These are phyloP conservation scores for Entrophospora sp. DNA, from an alignment of 192 early-diverging fungal genomes.

Conservation along the genomic window DNA sequence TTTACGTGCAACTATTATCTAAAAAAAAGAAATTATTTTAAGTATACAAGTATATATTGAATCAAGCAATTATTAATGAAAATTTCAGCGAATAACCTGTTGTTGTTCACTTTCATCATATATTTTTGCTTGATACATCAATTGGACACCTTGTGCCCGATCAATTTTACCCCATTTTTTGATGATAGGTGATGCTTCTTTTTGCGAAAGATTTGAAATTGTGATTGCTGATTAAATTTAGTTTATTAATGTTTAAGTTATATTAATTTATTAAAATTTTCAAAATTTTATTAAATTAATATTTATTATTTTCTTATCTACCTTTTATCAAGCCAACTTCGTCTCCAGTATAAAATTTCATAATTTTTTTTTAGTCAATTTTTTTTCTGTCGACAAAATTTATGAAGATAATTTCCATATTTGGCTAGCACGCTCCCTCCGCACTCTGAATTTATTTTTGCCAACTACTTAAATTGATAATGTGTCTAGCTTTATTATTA, in stretches of 20 bases:
- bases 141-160: conserved; percentile 24
- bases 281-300: background rate
- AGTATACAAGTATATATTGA: background rate
- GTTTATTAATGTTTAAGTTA: background rate
- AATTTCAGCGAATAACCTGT: background rate
- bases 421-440: no score
- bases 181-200: conserved; percentile 18
- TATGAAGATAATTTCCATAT: no score
- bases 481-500: no score
- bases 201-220: conserved; percentile 20
- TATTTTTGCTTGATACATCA: conserved; percentile 25
- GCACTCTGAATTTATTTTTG: no score
- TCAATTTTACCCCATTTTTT: conserved; percentile 31
- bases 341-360: conserved; percentile 34
- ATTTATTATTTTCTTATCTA: no score
- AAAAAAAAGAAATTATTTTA: background rate
- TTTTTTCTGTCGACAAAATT: no score
- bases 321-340: conserved; percentile 35
- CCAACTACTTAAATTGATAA: no score
- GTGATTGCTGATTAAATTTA: conserved; percentile 20
- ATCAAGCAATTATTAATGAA: background rate
- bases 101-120: conserved; percentile 27
- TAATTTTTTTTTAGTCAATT: no score
- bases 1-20: conserved; percentile 45
- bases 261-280: background rate